phyloP scores from a whole-genome alignment of 208 protist species.

The Pavlovales sp. region DNA sequence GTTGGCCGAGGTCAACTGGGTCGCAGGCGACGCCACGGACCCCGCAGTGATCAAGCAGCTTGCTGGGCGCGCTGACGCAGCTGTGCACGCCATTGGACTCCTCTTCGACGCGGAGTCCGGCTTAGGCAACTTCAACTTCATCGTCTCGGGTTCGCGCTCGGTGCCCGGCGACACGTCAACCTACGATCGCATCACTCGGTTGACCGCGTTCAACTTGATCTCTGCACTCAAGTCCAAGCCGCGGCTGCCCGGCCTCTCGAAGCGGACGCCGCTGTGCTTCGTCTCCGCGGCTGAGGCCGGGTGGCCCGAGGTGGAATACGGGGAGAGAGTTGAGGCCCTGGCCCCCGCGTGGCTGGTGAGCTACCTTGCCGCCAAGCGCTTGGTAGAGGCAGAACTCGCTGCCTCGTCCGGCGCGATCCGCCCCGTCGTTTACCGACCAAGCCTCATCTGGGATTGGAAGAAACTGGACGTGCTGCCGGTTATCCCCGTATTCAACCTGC shows the following conservation, averaged over 20 bases:
- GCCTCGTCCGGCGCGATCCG: background rate
- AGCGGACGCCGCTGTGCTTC: background rate
- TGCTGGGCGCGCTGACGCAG: background rate
- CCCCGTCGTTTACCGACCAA: background rate
- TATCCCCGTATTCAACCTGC: slow-evolving; percentile 26
- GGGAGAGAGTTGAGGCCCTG: background rate
- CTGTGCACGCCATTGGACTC: slow-evolving; percentile 17
- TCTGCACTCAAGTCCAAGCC: background rate
- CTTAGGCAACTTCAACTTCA: background rate
- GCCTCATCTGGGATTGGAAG: slow-evolving; percentile 18
- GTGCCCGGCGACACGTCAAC: background rate
- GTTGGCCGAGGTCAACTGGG: background rate
- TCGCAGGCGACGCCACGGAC: slow-evolving; percentile 5
- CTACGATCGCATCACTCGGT: slow-evolving; percentile 32
- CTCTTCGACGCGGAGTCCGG: slow-evolving; percentile 21
- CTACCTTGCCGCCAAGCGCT: slow-evolving; percentile 19
- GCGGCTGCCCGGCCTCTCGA: too few relatives aligned
- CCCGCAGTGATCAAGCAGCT: background rate
- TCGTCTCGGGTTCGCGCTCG: background rate
- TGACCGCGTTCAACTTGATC: slow-evolving; percentile 11
- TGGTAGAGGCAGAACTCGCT: slow-evolving; percentile 12
- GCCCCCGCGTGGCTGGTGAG: slow-evolving; percentile 21
- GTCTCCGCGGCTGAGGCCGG: slow-evolving; percentile 20
- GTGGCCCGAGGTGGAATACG: slow-evolving; percentile 7
- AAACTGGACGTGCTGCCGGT: slow-evolving; percentile 31